Evolutionary conservation across 495 filamentous ascomycete species (phyloP).

Genomic region (Corynascus novoguineensis): DNA sequence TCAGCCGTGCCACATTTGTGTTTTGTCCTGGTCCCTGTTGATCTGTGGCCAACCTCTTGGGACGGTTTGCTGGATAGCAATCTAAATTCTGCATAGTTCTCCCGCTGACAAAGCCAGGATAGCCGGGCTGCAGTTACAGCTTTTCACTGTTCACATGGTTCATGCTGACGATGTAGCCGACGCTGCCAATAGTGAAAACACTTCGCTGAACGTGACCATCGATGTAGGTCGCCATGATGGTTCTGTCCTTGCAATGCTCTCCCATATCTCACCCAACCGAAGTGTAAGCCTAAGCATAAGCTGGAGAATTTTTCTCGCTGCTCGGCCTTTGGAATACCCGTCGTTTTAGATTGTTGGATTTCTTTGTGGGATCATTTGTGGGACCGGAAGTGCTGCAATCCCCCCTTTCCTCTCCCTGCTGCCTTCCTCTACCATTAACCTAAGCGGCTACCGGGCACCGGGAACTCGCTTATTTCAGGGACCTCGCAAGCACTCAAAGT

Average conservation of each 20-base stretch:
- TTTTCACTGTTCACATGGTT: not conserved
- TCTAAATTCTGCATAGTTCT: not conserved
- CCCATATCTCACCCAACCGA: not conserved
- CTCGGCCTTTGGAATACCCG: not conserved
- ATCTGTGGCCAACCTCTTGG: not conserved
- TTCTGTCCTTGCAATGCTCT: not conserved
- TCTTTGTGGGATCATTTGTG: not conserved
- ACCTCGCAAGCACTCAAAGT: not conserved
- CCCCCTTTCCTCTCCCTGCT: not conserved
- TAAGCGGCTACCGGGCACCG: not conserved
- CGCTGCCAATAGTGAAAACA: not conserved
- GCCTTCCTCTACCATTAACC: not conserved
- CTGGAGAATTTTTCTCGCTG: not conserved
- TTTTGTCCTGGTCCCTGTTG: not conserved
- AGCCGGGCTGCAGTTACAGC: not conserved
- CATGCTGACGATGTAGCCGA: not conserved
- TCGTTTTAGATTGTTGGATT: not conserved
- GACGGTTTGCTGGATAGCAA: not conserved
- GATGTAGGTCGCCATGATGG: not conserved
- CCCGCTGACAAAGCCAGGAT: not conserved
- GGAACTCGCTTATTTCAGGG: not conserved
- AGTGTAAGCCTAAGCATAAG: not conserved
- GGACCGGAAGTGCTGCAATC: no score
- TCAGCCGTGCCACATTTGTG: not conserved
- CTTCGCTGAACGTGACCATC: not conserved